phyloP scores from a whole-genome alignment of 2,329 filamentous ascomycete genomes.

The Nothophoma quercina region DNA sequence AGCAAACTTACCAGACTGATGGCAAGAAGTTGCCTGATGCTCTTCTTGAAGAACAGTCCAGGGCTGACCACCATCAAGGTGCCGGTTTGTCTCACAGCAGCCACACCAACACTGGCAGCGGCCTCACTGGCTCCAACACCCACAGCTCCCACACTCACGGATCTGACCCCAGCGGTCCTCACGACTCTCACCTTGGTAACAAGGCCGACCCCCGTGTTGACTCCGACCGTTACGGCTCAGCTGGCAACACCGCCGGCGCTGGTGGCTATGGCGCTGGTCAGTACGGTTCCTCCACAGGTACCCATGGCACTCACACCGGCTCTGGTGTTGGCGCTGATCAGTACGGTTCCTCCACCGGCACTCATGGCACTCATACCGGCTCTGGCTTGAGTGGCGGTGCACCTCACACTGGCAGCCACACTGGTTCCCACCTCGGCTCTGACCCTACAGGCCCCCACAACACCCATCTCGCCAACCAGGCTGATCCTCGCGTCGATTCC shows the following conservation, averaged over 20 bases:
- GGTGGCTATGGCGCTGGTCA: slow-evolving; percentile 16
- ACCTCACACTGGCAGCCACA: slow-evolving; percentile 14
- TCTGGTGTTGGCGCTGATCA: neutral
- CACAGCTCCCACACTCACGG: slow-evolving; percentile 8
- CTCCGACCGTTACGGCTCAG: slow-evolving; percentile 33
- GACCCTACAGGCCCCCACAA: slow-evolving; percentile 31
- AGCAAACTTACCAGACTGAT: slow-evolving; percentile 17
- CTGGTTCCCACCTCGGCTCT: slow-evolving; percentile 17
- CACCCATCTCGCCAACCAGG: slow-evolving; percentile 24
- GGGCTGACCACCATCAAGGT: slow-evolving; percentile 21
- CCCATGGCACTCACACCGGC: slow-evolving; percentile 14
- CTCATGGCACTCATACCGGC: slow-evolving; percentile 18
- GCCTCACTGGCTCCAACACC: slow-evolving; percentile 10
- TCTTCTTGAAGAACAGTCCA: slow-evolving; percentile 16
- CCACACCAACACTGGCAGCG: slow-evolving; percentile 21
- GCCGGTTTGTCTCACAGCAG: slow-evolving; percentile 21
- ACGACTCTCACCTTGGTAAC: slow-evolving; percentile 23
- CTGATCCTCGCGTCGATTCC: slow-evolving; percentile 36
- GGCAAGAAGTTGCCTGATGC: slow-evolving; percentile 17
- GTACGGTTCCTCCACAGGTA: slow-evolving; percentile 18
- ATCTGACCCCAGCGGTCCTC: slow-evolving; percentile 29
- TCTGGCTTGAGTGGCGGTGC: neutral
- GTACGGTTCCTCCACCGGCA: slow-evolving; percentile 5
- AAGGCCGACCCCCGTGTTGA: slow-evolving; percentile 38
- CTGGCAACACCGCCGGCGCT: slow-evolving; percentile 31